A percentile compares a stretch with the other conserved stretches of the same genome.
Evolutionary conservation across 1,284 basidiomycete genomes (phyloP).

Genomic region (Hypsizygus ulmarius): DNA sequence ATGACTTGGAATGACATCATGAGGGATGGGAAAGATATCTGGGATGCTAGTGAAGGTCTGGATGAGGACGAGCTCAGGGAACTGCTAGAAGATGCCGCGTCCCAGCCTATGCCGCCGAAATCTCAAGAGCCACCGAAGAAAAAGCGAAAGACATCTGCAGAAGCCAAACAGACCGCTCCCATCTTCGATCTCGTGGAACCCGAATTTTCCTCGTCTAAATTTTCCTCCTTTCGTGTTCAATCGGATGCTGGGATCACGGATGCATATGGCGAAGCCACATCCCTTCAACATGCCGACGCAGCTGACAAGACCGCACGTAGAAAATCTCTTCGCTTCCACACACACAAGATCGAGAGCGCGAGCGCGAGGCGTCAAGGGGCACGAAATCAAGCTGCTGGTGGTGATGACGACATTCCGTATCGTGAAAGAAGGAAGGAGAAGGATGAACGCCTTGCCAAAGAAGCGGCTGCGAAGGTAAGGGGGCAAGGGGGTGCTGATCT

Average conservation of each 20-base stretch:
- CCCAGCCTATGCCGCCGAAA: conserved; percentile 22
- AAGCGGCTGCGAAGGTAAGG: conserved; percentile 43
- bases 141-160: conserved; percentile 22
- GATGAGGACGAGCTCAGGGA: conserved; percentile 55
- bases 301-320: conserved; percentile 80
- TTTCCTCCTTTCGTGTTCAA: conserved; percentile 26
- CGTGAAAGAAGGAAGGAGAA: conserved; percentile 62
- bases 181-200: conserved; percentile 76
- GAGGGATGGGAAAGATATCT: conserved; percentile 32
- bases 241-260: conserved; percentile 38
- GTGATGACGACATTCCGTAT: conserved; percentile 90
- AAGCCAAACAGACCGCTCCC: conserved; percentile 28
- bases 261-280: conserved; percentile 73
- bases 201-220: conserved; percentile 49
- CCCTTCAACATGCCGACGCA: conserved; percentile 69
- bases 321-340: conserved; percentile 84
- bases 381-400: conserved; percentile 59
- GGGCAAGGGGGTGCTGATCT: conserved; percentile 65
- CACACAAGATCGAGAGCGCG: conserved; percentile 76
- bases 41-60: conserved; percentile 36
- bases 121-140: conserved; percentile 23
- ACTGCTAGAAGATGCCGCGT: conserved; percentile 51
- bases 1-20: conserved; percentile 35
- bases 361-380: conserved; percentile 72
- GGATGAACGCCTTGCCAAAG: conserved; percentile 50